Evolutionary conservation across 352 stramenopile species (phyloP), one percentile per base, ranked within the genome.

Genomic region (Sclerospora graminicola): DNA sequence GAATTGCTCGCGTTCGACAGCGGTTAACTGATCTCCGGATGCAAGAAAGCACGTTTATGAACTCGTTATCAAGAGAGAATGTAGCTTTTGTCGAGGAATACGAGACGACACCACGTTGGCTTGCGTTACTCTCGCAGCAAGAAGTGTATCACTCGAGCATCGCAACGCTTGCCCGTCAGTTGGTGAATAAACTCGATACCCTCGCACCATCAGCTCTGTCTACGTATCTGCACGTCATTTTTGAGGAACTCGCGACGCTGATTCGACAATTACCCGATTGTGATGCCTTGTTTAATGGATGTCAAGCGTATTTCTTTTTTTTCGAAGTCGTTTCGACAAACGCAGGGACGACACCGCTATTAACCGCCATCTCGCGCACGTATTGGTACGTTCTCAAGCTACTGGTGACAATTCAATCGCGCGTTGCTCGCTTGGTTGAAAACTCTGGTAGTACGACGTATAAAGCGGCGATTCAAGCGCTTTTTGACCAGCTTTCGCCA

Each of bases 231-330:
- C 46, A 32, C 14, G 38, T 31, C 18, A 26, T 64, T 15, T 52
- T 76, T 10, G 31, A 45, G 1, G 58, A 81, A 51, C 31, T 83
- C 10, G 27, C 54, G 3, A 14, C 16, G 3, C 31, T 74, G 2
- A 30, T 86, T 13, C 63, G 66, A 14, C 68, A 84, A 39, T 43
- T 89, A 8, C 72, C 75, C 0, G 75, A 86, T 32, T 87, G 72
- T 35, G 49, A 69, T 13, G 59, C 66, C 16, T 42, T 83, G 14
- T 82, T 86, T 46, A 43, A 51, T 19, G 60, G 42, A 1, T 81
- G 63, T 16, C 63, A 63, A 40, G 42, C 60, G 1, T 89, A 89
- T 44, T 63, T 71, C 11, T 87, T 76, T 51, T 89, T 68, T 38
- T 86, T 89, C 36, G 70, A 84, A 23, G 62, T 86, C 11, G 70